A percentile compares a stretch with the other conserved stretches of the same genome.
Evolutionary conservation across 116 monocot genomes (phyloP).

Genomic region (Posidonia oceanica): DNA sequence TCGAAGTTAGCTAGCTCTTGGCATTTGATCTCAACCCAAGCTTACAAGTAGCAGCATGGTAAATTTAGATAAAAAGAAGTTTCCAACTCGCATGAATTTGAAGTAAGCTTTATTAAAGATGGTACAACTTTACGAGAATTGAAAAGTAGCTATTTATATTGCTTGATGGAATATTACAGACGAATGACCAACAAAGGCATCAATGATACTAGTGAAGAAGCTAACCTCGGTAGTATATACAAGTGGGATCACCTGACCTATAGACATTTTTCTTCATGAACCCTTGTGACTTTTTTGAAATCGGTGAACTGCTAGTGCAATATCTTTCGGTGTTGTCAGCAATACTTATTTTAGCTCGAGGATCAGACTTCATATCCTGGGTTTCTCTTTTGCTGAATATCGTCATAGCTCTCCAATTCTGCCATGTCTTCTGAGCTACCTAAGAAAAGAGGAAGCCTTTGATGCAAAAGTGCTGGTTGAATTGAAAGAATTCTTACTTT

Average conservation of each 20-base stretch:
- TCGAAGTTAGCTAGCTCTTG: too few relatives aligned
- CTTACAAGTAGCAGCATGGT: too few relatives aligned
- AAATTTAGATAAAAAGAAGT: too few relatives aligned
- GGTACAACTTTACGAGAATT: too few relatives aligned
- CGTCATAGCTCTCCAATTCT: slow-evolving; percentile 79
- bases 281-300: not conserved
- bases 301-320: not conserved
- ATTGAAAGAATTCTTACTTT: slow-evolving; percentile 70
- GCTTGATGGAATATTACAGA: too few relatives aligned
- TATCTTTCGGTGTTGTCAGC: not conserved
- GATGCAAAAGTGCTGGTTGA: slow-evolving; percentile 83
- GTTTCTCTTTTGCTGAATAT: slow-evolving; percentile 88
- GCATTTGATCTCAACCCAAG: too few relatives aligned
- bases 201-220: not conserved
- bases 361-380: slow-evolving; percentile 92
- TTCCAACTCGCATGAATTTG: too few relatives aligned
- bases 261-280: not conserved
- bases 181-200: too few relatives aligned
- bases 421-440: slow-evolving; percentile 80
- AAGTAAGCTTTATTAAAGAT: too few relatives aligned
- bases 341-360: not conserved
- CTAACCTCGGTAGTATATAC: not conserved
- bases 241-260: not conserved
- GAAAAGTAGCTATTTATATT: too few relatives aligned
- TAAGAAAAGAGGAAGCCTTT: slow-evolving; percentile 86